phyloP scores from a whole-genome alignment of 306 rosid genomes.

The Pueraria montana region DNA sequence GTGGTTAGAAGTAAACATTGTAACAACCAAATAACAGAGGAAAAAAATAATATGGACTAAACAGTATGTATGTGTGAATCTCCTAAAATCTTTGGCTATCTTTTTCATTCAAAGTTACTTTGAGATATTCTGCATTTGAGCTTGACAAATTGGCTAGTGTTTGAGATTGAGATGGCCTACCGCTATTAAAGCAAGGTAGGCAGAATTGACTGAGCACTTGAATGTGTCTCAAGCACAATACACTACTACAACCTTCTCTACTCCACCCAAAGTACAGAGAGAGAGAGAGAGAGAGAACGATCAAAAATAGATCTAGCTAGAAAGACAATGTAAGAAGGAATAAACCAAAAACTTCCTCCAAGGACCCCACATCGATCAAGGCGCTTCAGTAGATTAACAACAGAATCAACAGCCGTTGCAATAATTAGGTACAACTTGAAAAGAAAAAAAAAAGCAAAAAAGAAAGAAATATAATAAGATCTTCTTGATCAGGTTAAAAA shows the following conservation, averaged over 20 bases:
- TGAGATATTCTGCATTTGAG: constrained; percentile 32
- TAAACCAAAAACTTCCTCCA: constrained; percentile 53
- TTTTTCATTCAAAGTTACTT: constrained; percentile 31
- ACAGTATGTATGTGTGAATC: constrained; percentile 8
- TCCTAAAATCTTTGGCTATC: constrained; percentile 19
- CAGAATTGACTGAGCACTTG: constrained; percentile 44
- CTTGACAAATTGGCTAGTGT: constrained; percentile 37
- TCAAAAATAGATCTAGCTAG: constrained; percentile 42
- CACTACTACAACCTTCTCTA: constrained; percentile 42
- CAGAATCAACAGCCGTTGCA: constrained; percentile 49
- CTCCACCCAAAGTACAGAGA: constrained; percentile 6
- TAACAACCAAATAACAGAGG: constrained; percentile 8
- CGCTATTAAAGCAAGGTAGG: constrained; percentile 36
- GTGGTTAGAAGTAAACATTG: constrained; percentile 4
- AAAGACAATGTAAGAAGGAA: constrained; percentile 43
- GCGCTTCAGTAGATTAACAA: constrained; percentile 45
- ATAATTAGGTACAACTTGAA: constrained; percentile 61
- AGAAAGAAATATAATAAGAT: constrained; percentile 41
- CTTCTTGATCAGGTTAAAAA: constrained; percentile 20
- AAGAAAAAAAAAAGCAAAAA: constrained; percentile 34
- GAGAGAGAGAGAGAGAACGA: not conserved
- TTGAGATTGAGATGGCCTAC: constrained; percentile 44
- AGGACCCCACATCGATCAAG: constrained; percentile 49
- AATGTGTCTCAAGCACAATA: constrained; percentile 35
- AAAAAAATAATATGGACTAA: not conserved